These are phyloP conservation scores for Zymoseptoria pseudotritici DNA, from an alignment of 2,329 filamentous ascomycete genomes.

Conservation along the genomic window DNA sequence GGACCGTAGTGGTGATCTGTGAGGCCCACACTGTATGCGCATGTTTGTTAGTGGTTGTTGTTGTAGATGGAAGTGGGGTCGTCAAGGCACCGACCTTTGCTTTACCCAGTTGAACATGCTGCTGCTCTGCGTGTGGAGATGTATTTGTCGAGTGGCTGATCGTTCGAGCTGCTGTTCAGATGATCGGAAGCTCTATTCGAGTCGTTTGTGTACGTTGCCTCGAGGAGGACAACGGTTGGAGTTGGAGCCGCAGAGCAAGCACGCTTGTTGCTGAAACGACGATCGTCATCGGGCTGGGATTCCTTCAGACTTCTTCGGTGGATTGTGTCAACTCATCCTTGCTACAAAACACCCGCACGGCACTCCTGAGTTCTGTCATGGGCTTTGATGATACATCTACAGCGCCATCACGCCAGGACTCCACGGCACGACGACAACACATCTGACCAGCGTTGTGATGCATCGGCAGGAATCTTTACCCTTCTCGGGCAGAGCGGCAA, in stretches of 20 bases:
- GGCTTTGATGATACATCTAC: not conserved
- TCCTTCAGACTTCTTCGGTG: no score
- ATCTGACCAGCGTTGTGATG: not conserved
- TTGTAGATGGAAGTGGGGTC: slow-evolving; percentile 10
- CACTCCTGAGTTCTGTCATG: not conserved
- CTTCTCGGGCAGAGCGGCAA: not conserved
- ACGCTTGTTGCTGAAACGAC: not conserved
- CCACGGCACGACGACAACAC: not conserved
- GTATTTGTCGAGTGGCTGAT: not conserved
- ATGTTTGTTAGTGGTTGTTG: slow-evolving; percentile 13
- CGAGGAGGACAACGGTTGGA: not conserved
- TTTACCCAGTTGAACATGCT: slow-evolving; percentile 93
- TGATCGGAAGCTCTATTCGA: not conserved
- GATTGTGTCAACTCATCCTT: not conserved
- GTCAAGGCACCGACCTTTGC: slow-evolving; percentile 61
- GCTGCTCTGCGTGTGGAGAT: slow-evolving; percentile 8
- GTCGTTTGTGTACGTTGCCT: not conserved
- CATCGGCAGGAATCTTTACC: not conserved
- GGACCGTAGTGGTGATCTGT: slow-evolving; percentile 94
- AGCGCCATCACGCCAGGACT: not conserved
- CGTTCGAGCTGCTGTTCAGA: not conserved
- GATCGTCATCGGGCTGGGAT: no score
- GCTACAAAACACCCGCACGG: not conserved
- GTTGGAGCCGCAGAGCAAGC: not conserved
- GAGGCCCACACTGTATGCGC: slow-evolving; percentile 55